Evolutionary conservation across 129 eudicot genomes (phyloP).

Genomic region (Lactuca saligna): DNA sequence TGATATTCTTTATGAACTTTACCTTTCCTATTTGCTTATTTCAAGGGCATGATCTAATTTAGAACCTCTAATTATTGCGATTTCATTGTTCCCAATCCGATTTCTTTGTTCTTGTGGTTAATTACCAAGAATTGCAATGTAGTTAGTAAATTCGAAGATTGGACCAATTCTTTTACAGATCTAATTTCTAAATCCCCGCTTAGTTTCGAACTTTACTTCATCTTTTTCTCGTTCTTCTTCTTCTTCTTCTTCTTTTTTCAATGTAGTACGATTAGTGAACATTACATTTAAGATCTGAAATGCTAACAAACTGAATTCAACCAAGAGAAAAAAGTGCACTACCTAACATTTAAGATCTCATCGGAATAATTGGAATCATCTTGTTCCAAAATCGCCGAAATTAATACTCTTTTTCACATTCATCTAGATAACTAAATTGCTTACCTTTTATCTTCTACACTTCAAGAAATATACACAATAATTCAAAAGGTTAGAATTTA

Average conservation of each 20-base stretch:
- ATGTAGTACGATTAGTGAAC: too few species aligned
- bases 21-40: background rate
- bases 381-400: too few species aligned
- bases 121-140: slow-evolving; percentile 12
- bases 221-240: background rate
- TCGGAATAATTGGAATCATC: too few species aligned
- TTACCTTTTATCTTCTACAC: too few species aligned
- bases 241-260: too few species aligned
- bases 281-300: too few species aligned
- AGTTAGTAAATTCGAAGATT: slow-evolving; percentile 11
- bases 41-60: slow-evolving; percentile 20
- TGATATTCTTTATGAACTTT: slow-evolving; percentile 2
- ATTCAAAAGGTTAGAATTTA: background rate
- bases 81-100: background rate
- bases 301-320: too few species aligned
- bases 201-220: background rate
- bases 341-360: too few species aligned
- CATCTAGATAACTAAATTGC: too few species aligned
- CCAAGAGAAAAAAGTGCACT: too few species aligned
- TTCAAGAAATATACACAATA: background rate
- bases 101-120: slow-evolving; percentile 11
- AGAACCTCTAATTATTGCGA: background rate
- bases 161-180: slow-evolving; percentile 12
- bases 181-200: background rate
- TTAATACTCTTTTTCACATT: too few species aligned